Base-by-base conservation (phyloP, 2,329 filamentous ascomycete genomes). In the Botrytis paeoniae region DNA sequence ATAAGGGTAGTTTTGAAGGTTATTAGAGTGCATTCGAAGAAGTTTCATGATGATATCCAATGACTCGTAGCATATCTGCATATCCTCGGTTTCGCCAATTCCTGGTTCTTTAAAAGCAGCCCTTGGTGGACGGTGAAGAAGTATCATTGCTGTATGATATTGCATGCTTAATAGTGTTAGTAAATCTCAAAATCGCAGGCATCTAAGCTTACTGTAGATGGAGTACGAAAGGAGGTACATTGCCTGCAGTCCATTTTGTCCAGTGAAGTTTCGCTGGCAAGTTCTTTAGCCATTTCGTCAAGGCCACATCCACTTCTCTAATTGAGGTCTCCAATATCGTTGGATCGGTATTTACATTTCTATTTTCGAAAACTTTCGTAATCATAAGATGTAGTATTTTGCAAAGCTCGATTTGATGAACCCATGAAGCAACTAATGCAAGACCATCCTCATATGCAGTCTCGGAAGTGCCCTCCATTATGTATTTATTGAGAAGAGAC, bases 131-230 rank as follows among this genome's bases (percentile, higher is more conserved):
- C 85, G 82, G 74, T 86, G 85, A 4, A 87, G 82, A 66, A 87
- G 85, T 32, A 86, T 86, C 84, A 86, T 85, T 65, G 83, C 82
- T 0, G 85, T 86, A 73, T 86, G 85, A 75, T 86, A 86, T 25
- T 84, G 77, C 82, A 87, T 85, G 75, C 75, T 76, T n/a, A 7
- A 35, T 41, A 20, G 41, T 41, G 43, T 70, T 62, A 68, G 43
- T 48, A 59, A 25, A 37, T 48, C 0, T 29, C n/a, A 41, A 54
- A 14, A 45, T 32, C 43, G 69, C 18, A 16, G 35, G 16, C 14
- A 39, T 41, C 5, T 20, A 39, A 39, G 69, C 75, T 73, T 75
- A 80, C 80, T 86, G 85, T 54, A 86, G 79, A 76, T 86, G 84
- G 59, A 86, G 82, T 1, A 87, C 83, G 41, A 83, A 83, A 4